Base-by-base conservation (phyloP, 306 rosid genomes). In the Vigna angularis region DNA sequence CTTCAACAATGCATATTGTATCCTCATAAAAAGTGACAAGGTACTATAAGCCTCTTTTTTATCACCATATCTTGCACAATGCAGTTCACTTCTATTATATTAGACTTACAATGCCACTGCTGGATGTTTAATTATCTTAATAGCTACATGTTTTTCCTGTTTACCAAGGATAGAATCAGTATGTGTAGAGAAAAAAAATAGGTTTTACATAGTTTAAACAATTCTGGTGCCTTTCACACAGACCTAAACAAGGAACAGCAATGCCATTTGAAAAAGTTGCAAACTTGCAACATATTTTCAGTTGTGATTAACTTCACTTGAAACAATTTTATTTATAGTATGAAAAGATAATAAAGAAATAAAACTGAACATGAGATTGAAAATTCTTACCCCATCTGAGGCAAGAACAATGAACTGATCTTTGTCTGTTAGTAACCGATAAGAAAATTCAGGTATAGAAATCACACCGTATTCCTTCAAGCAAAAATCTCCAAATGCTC, bases 391-490 rank as follows among this genome's bases (percentile, higher is more conserved):
- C 90, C 99, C 99, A 75, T 96, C 98, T 5, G 99, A 93, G 70
- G 98, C 99, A 77, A 96, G 88, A 80, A 96, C 99, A 12, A 96
- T 82, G 85, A 96, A 96, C 81, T 89, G 93, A 81, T 96, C 99
- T 80, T 72, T 86, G 1, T 93, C 96, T 0, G 97, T 91, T 18
- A 96, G 89, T 34, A 70, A 45, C 66, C 91, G 85, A 50, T 93
- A 96, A 40, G 90, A 86, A 80, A 96, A 93, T 58, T 96, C 99
- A 22, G 99, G 99, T 52, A 93, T 70, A 32, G 99, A 96, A 85
- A 96, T 96, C 64, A 96, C 98, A 59, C 98, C 99, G 34, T 93
- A 96, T 36, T 96, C 96, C 88, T 96, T 96, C 89, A 96, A 89
- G 78, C 97, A 93, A 84, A 93, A 96, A 83, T 93, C 98, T 3